A percentile compares a stretch with the other conserved stretches of the same genome.
These are phyloP conservation scores for Chalciporus chontae DNA, from an alignment of 768 basidiomycete species.

Conservation along the genomic window DNA sequence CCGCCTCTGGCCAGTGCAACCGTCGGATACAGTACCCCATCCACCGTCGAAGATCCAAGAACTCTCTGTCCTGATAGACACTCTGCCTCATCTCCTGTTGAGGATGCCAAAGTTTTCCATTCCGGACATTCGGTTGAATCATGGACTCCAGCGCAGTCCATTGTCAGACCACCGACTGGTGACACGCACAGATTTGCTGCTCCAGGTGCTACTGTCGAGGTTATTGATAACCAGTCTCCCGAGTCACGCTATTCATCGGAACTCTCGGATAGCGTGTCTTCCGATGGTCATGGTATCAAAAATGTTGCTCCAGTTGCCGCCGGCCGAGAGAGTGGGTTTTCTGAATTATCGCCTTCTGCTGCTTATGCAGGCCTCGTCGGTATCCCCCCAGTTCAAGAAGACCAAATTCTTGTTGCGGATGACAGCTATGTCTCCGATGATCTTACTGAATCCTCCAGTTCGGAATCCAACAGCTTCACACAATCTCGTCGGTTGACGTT, in stretches of 20 bases:
- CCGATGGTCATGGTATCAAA: background rate
- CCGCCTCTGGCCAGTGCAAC: background rate
- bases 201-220: background rate
- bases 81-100: background rate
- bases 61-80: background rate
- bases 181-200: background rate
- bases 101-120: background rate
- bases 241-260: background rate
- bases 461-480: background rate
- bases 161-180: background rate
- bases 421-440: background rate
- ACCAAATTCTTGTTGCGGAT: background rate
- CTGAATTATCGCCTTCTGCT: background rate
- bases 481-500: slow-evolving; percentile 13
- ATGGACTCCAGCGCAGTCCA: background rate
- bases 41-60: background rate
- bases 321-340: background rate
- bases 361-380: background rate
- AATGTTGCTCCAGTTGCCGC: background rate
- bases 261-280: background rate
- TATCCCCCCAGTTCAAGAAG: background rate
- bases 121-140: background rate
- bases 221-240: background rate
- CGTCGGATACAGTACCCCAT: background rate
- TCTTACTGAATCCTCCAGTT: background rate